Conservation (phyloP, 2,329 filamentous ascomycete genomes). For the Alternaria rosae region DNA sequence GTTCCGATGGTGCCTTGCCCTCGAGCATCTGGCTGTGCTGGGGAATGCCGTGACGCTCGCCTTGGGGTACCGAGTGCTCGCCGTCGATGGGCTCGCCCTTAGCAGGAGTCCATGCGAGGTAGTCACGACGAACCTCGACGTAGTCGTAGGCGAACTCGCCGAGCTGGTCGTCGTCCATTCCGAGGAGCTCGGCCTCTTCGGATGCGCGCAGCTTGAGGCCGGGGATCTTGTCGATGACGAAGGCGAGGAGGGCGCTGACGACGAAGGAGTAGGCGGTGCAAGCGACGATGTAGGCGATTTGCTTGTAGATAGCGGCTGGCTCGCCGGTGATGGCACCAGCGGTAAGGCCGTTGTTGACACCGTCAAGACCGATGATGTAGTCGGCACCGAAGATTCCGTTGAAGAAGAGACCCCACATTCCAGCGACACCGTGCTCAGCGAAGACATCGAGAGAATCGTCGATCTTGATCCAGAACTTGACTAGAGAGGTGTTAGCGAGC, state of each 20-base stretch:
- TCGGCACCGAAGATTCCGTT: constrained; percentile 79
- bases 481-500: constrained; percentile 46
- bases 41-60: constrained; percentile 72
- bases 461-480: constrained; percentile 78
- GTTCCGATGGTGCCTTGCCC: constrained; percentile 59
- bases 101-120: constrained; percentile 84
- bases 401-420: constrained; percentile 79
- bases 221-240: constrained; percentile 76
- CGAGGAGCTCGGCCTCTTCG: constrained; percentile 82
- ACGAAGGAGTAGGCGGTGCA: constrained; percentile 73
- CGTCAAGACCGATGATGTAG: constrained; percentile 78
- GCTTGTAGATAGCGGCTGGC: constrained; percentile 78
- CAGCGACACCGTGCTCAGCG: constrained; percentile 85
- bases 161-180: constrained; percentile 90
- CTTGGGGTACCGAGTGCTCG: constrained; percentile 69
- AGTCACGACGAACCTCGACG: constrained; percentile 86
- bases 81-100: constrained; percentile 68
- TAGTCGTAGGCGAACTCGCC: constrained; percentile 92
- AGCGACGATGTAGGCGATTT: constrained; percentile 78
- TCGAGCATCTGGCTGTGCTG: constrained; percentile 73
- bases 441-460: constrained; percentile 92
- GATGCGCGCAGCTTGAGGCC: constrained; percentile 80
- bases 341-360: constrained; percentile 69
- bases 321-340: constrained; percentile 76
- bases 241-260: constrained; percentile 76